A percentile compares a stretch with the other conserved stretches of the same genome.
phyloP scores from a whole-genome alignment of 176 grass and related monocot species.

The Urochloa ruziziensis region DNA sequence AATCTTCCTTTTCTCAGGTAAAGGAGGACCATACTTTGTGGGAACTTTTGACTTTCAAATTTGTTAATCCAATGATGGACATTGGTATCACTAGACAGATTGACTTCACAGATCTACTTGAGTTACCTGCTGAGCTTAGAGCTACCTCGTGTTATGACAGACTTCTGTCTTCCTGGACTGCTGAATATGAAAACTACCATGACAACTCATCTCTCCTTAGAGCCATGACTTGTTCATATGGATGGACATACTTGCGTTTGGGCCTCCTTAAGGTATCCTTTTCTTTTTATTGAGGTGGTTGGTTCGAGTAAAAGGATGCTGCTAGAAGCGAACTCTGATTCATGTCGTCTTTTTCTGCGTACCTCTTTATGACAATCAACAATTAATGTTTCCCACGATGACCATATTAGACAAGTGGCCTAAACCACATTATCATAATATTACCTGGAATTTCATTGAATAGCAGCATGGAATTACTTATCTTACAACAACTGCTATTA shows the following conservation, averaged over 20 bases:
- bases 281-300: neutral
- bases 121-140: slow-evolving; percentile 73
- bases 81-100: slow-evolving; percentile 85
- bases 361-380: neutral
- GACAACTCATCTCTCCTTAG: slow-evolving; percentile 71
- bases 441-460: neutral
- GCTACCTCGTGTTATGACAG: slow-evolving; percentile 52
- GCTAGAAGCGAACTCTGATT: slow-evolving; percentile 12
- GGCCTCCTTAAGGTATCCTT: slow-evolving; percentile 76
- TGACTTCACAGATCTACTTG: slow-evolving; percentile 74
- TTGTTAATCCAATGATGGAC: slow-evolving; percentile 75
- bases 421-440: neutral
- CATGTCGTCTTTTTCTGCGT: slow-evolving; percentile 19
- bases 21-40: slow-evolving; percentile 33
- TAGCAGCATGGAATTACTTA: neutral
- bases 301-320: slow-evolving; percentile 7
- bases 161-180: slow-evolving; percentile 68
- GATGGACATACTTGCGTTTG: slow-evolving; percentile 76
- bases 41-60: slow-evolving; percentile 71
- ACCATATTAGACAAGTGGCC: neutral
- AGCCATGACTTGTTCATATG: slow-evolving; percentile 72
- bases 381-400: neutral
- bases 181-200: slow-evolving; percentile 51
- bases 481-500: neutral
- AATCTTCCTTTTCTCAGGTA: slow-evolving; percentile 43